These are phyloP conservation scores for Tubosaeta brunneosetosa DNA, from an alignment of 768 basidiomycete genomes.

Conservation along the genomic window DNA sequence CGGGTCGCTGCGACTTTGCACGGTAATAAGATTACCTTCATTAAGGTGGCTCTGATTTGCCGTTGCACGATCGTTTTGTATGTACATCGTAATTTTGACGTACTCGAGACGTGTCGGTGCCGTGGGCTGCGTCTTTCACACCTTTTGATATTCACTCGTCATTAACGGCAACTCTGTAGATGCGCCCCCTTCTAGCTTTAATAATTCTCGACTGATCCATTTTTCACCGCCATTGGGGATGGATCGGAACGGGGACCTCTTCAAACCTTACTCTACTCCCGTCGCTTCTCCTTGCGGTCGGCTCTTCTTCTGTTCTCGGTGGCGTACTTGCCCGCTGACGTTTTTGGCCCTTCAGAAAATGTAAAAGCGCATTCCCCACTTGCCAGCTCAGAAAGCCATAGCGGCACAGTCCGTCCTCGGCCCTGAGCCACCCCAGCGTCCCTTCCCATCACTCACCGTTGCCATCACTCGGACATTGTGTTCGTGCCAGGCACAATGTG, in stretches of 20 bases:
- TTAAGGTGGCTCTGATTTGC: slow-evolving; percentile 19
- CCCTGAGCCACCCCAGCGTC: slow-evolving; percentile 8
- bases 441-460: slow-evolving; percentile 3
- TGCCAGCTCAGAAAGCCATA: slow-evolving; percentile 1
- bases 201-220: slow-evolving; percentile 6
- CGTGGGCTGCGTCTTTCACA: slow-evolving; percentile 13
- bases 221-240: neutral
- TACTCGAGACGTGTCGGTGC: slow-evolving; percentile 26
- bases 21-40: slow-evolving; percentile 25
- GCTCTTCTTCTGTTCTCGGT: slow-evolving; percentile 3
- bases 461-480: slow-evolving; percentile 9
- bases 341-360: slow-evolving; percentile 6
- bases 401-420: neutral
- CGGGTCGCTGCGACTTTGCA: neutral
- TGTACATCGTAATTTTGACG: slow-evolving; percentile 20
- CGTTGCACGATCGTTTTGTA: slow-evolving; percentile 8
- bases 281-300: slow-evolving; percentile 6
- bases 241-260: slow-evolving; percentile 17
- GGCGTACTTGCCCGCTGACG: slow-evolving; percentile 10
- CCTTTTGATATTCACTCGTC: slow-evolving; percentile 20
- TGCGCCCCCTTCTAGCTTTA: neutral
- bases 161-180: slow-evolving; percentile 14
- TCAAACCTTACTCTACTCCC: neutral
- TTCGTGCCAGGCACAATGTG: neutral
- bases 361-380: slow-evolving; percentile 7